phyloP scores from a whole-genome alignment of 78 protist species.

The slime mould (Dictyostelium discoideum) region DNA sequence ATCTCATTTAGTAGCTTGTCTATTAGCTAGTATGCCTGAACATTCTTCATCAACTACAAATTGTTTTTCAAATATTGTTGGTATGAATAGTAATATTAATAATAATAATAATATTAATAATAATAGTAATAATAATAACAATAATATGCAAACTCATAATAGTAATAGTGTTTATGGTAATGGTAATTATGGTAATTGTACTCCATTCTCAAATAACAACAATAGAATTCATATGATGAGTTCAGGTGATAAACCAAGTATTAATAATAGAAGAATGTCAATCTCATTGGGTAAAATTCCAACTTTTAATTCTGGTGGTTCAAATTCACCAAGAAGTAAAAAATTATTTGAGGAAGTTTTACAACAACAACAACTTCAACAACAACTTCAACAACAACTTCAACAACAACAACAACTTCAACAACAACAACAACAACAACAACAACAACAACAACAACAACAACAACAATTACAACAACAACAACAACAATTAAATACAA shows the following conservation, averaged over 20 bases:
- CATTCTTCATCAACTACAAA: background rate
- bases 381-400: background rate
- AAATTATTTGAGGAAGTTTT: background rate
- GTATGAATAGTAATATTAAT: background rate
- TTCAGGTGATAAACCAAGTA: background rate
- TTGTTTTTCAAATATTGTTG: background rate
- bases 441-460: background rate
- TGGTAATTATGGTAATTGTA: conserved; percentile 4
- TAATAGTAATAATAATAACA: background rate
- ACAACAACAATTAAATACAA: background rate
- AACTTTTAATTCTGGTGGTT: background rate
- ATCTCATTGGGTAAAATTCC: background rate
- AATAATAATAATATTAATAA: background rate
- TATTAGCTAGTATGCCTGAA: conserved; percentile 44
- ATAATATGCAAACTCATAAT: background rate
- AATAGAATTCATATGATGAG: background rate
- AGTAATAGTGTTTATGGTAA: background rate
- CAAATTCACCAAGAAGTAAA: background rate
- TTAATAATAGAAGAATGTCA: background rate
- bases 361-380: background rate
- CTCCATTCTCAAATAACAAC: background rate
- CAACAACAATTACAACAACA: background rate
- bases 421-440: background rate
- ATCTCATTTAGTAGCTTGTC: conserved; percentile 42
- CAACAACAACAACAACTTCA: background rate